phyloP scores from a whole-genome alignment of 2,329 filamentous ascomycete species.

The Emmonsia crescens region DNA sequence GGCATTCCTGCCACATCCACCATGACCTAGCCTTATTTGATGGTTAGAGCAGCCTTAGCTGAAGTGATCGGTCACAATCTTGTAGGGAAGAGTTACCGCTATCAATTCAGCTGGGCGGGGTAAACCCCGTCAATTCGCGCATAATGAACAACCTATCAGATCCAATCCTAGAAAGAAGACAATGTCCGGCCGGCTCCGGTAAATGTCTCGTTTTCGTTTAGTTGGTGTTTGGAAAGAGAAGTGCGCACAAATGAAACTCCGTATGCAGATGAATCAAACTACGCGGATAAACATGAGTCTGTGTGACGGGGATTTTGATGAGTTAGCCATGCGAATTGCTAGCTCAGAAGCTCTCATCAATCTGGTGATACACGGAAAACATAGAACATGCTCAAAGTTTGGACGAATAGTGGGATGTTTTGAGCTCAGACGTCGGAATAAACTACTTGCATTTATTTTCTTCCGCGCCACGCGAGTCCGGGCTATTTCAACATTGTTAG shows the following conservation, averaged over 20 bases:
- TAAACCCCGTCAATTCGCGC: neutral
- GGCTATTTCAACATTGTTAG: neutral
- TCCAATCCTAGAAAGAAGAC: neutral
- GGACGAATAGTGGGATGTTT: no score
- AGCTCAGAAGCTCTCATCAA: neutral
- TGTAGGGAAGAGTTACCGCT: neutral
- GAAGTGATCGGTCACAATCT: neutral
- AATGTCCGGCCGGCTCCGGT: neutral
- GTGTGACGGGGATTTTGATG: neutral
- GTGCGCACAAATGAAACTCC: no score
- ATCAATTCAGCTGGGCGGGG: no score
- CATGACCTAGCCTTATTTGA: neutral
- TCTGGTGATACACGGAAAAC: no score
- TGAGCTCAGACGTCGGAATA: neutral
- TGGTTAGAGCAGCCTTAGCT: neutral
- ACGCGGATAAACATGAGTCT: neutral
- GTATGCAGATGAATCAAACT: no score
- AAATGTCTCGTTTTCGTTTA: neutral
- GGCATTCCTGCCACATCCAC: neutral
- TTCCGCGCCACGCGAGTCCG: neutral
- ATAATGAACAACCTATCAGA: neutral
- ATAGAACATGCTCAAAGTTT: neutral
- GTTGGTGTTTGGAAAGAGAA: no score
- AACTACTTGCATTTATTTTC: neutral
- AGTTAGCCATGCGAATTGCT: neutral